Conservation (phyloP, 345 rosid genomes). For the thale cress (Arabidopsis thaliana) region DNA sequence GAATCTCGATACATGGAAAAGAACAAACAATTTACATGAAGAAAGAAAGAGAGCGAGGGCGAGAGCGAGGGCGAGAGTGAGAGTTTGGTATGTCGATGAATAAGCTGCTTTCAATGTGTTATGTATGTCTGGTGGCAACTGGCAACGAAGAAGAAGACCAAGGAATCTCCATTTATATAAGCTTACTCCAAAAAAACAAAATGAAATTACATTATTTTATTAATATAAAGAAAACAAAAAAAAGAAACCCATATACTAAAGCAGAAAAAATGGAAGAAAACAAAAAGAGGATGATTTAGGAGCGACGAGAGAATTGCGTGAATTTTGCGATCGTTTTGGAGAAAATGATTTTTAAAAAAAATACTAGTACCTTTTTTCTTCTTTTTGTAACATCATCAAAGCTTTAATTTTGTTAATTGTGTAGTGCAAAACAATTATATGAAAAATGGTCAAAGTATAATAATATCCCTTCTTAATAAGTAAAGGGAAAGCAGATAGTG, state of each 20-base stretch:
- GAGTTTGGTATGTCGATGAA: constrained; percentile 22
- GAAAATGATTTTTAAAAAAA: not conserved
- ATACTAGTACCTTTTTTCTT: not conserved
- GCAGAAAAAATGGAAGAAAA: not conserved
- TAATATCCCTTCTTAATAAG: not conserved
- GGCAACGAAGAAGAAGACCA: constrained; percentile 36
- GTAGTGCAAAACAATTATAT: too few relatives aligned
- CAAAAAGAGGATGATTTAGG: not conserved
- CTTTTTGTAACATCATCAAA: not conserved
- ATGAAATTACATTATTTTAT: not conserved
- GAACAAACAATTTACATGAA: constrained; percentile 28
- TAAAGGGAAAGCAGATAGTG: not conserved
- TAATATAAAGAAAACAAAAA: not conserved
- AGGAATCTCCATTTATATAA: constrained; percentile 44
- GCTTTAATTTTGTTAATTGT: not conserved
- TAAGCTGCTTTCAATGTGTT: constrained; percentile 11
- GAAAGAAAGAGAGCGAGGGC: not conserved
- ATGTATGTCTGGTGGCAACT: constrained; percentile 41
- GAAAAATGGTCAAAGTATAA: not conserved
- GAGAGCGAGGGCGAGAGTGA: not conserved
- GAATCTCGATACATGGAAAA: constrained; percentile 34
- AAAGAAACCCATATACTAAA: too few relatives aligned
- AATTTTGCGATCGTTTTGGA: constrained; percentile 1
- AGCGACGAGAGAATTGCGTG: constrained; percentile 29
- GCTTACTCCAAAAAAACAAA: not conserved